A percentile compares a stretch with the other conserved stretches of the same genome.
Conservation (phyloP, 2,329 filamentous ascomycete species). For the Beauveria bassiana region DNA sequence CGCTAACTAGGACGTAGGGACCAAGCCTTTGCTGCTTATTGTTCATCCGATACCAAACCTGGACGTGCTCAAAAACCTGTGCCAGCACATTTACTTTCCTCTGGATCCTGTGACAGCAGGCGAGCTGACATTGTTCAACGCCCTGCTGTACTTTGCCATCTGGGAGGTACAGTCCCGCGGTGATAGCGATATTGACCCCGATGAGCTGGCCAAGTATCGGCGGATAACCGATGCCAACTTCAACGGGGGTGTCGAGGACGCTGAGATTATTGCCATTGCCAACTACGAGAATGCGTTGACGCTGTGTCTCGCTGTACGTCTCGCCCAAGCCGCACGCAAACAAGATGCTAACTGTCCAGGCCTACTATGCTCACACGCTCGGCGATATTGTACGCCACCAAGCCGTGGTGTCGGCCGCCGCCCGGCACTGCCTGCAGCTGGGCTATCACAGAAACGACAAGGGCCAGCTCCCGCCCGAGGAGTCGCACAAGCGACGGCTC, state of each 20-base stretch:
- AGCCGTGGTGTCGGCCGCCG: conserved; percentile 13
- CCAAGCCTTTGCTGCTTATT: conserved; percentile 11
- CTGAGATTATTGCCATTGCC: conserved; percentile 13
- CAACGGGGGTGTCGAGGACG: conserved; percentile 12
- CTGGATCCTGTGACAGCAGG: conserved; percentile 14
- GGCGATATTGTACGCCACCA: conserved; percentile 15
- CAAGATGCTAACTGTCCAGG: conserved; percentile 8
- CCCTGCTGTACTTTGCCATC: conserved; percentile 14
- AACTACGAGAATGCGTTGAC: conserved; percentile 14
- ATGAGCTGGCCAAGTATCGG: conserved; percentile 10
- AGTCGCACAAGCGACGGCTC: conserved; percentile 11
- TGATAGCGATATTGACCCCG: conserved; percentile 8
- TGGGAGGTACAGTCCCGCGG: conserved; percentile 12
- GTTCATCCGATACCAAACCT: conserved; percentile 14
- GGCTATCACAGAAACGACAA: conserved; percentile 16
- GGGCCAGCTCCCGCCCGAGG: conserved; percentile 2
- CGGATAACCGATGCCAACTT: conserved; percentile 13
- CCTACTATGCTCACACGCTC: conserved; percentile 13
- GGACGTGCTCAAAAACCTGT: conserved; percentile 13
- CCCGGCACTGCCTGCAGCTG: conserved; percentile 15
- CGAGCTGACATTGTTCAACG: conserved; percentile 14
- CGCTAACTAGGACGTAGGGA: neutral
- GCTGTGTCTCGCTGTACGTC: conserved; percentile 13
- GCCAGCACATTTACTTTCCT: conserved; percentile 16
- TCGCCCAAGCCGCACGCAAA: neutral